Evolutionary conservation across 495 filamentous ascomycete genomes (phyloP).

Genomic region (Lepraria neglecta): DNA sequence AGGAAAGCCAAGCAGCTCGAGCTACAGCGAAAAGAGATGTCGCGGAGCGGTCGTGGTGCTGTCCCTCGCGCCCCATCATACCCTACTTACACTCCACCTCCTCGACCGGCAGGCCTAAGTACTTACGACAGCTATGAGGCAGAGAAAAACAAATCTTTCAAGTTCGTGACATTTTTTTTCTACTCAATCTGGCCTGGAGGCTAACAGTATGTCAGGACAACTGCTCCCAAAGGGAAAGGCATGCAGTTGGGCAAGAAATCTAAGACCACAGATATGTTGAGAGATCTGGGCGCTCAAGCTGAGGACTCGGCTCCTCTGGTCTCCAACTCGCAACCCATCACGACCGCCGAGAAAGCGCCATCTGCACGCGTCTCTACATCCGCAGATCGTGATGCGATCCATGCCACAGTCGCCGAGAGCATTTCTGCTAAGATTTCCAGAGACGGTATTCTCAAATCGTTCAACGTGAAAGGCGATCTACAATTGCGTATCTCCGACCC

Average conservation of each 20-base stretch:
- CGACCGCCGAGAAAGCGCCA: conserved; percentile 49
- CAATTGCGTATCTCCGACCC: conserved; percentile 82
- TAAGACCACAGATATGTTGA: conserved; percentile 91
- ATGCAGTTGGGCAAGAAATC: conserved; percentile 99
- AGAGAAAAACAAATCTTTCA: conserved; percentile 87
- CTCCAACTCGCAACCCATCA: conserved; percentile 52
- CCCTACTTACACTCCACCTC: conserved; percentile 80
- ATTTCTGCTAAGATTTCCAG: conserved; percentile 82
- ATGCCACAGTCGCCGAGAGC: conserved; percentile 77
- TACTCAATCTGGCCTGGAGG: conserved; percentile 5
- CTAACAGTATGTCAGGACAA: conserved; percentile 39
- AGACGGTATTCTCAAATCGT: conserved; percentile 74
- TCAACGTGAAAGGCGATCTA: conserved; percentile 85
- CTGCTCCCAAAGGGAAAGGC: conserved; percentile 81
- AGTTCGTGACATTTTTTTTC: conserved; percentile 43
- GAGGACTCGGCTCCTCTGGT: conserved; percentile 75
- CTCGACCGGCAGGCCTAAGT: conserved; percentile 63
- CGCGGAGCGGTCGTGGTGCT: conserved; percentile 49
- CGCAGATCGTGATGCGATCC: conserved; percentile 69
- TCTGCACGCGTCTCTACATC: conserved; percentile 58
- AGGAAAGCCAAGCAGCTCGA: conserved; percentile 96
- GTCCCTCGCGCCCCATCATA: conserved; percentile 69
- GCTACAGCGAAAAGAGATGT: conserved; percentile 92
- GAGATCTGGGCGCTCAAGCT: conserved; percentile 71
- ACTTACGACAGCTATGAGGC: conserved; percentile 91